These are phyloP conservation scores for Xylariaceae sp. DNA, from an alignment of 2,329 filamentous ascomycete genomes.

Conservation along the genomic window DNA sequence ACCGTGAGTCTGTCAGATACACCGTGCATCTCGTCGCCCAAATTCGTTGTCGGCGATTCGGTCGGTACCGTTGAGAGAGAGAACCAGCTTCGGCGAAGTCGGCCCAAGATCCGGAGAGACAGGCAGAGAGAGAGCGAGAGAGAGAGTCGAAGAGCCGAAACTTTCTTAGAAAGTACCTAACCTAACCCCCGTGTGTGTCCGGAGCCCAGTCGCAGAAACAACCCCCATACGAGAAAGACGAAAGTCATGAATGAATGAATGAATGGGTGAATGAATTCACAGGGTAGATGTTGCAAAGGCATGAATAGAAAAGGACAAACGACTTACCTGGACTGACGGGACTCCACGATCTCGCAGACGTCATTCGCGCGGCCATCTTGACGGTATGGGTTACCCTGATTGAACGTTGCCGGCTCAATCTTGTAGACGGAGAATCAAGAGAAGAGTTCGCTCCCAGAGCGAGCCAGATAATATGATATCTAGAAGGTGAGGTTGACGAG, in stretches of 20 bases:
- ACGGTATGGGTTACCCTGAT: neutral
- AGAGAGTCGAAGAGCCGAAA: neutral
- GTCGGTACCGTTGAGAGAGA: neutral
- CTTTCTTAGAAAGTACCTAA: too few species aligned
- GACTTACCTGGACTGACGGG: slow-evolving; percentile 12
- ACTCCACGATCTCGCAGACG: neutral
- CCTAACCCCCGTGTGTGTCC: neutral
- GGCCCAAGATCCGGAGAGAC: neutral
- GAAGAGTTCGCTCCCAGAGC: too few species aligned
- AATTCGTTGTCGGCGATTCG: neutral
- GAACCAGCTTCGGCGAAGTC: neutral
- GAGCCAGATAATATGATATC: neutral
- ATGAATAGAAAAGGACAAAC: neutral
- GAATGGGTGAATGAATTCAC: neutral
- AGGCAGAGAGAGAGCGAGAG: neutral
- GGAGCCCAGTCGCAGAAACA: neutral
- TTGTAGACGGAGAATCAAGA: too few species aligned
- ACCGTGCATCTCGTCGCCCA: neutral
- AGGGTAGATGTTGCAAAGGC: too few species aligned
- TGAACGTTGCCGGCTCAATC: too few species aligned
- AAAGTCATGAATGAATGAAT: neutral
- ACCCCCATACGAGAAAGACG: neutral
- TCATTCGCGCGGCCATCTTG: neutral
- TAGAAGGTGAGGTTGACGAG: too few species aligned
- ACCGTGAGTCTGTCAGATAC: too few species aligned